These are phyloP conservation scores for Cladorrhinum sp. DNA, from an alignment of 2,329 filamentous ascomycete species.

Conservation along the genomic window DNA sequence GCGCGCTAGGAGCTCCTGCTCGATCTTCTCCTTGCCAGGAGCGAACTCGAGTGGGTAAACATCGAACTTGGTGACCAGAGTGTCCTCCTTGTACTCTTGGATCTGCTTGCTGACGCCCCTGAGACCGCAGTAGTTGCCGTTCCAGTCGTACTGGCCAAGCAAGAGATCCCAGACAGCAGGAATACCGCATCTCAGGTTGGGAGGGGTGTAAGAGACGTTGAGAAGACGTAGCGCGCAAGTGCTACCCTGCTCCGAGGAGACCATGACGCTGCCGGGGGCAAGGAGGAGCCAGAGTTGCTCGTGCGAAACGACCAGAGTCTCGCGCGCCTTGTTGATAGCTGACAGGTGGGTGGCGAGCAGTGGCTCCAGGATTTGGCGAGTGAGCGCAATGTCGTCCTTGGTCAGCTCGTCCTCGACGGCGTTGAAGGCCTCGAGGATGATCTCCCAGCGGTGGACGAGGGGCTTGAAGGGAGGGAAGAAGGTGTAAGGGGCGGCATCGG, in stretches of 20 bases:
- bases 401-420: background rate
- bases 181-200: background rate
- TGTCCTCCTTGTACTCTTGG: constrained; percentile 4
- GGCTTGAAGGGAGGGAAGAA: constrained; percentile 12
- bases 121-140: constrained; percentile 9
- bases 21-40: constrained; percentile 6
- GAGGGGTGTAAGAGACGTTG: constrained; percentile 1
- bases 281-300: constrained; percentile 8
- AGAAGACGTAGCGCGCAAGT: background rate
- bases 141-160: constrained; percentile 11
- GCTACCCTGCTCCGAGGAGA: constrained; percentile 6
- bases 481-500: constrained; percentile 9
- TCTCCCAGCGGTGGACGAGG: constrained; percentile 7
- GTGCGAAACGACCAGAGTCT: constrained; percentile 4
- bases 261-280: constrained; percentile 8
- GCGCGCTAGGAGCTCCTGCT: constrained; percentile 6
- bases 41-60: constrained; percentile 9
- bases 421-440: constrained; percentile 1
- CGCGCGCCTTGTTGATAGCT: constrained; percentile 7
- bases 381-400: constrained; percentile 7
- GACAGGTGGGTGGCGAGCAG: constrained; percentile 5
- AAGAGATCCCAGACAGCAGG: background rate
- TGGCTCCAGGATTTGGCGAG: background rate
- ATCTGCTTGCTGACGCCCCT: constrained; percentile 1
- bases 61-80: constrained; percentile 8